Evolutionary conservation across 2,329 filamentous ascomycete genomes (phyloP).

Genomic region (Magnaporthales sp.): DNA sequence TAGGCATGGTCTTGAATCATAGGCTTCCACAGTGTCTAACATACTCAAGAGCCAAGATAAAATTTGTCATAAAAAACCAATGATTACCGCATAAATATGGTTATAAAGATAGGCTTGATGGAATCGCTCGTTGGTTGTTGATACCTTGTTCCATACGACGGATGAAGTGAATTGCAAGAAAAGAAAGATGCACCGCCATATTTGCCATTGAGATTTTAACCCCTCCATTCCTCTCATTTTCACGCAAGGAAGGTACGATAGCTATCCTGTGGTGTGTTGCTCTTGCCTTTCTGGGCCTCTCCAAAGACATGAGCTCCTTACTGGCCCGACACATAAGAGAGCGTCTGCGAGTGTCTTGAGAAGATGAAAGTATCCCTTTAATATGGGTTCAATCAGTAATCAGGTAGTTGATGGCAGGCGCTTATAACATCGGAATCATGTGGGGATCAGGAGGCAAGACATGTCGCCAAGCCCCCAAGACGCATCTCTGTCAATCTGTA

Average conservation of each 20-base stretch:
- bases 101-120: neutral
- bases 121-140: neutral
- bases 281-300: neutral
- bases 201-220: neutral
- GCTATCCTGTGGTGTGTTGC: neutral
- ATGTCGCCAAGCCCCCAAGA: neutral
- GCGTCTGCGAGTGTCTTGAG: neutral
- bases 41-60: neutral
- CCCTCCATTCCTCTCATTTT: neutral
- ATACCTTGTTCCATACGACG: neutral
- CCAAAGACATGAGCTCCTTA: too few species aligned
- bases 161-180: neutral
- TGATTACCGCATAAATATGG: neutral
- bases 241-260: neutral
- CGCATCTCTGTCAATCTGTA: neutral
- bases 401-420: neutral
- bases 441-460: neutral
- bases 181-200: neutral
- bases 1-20: slow-evolving; percentile 31
- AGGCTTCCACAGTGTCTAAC: neutral
- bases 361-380: too few species aligned
- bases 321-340: too few species aligned
- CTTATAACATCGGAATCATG: neutral
- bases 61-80: neutral
- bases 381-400: too few species aligned